Percentiles rank a stretch among this genome's conserved stretches.
Conservation (phyloP, 345 rosid genomes). For the Salix suchowensis region DNA sequence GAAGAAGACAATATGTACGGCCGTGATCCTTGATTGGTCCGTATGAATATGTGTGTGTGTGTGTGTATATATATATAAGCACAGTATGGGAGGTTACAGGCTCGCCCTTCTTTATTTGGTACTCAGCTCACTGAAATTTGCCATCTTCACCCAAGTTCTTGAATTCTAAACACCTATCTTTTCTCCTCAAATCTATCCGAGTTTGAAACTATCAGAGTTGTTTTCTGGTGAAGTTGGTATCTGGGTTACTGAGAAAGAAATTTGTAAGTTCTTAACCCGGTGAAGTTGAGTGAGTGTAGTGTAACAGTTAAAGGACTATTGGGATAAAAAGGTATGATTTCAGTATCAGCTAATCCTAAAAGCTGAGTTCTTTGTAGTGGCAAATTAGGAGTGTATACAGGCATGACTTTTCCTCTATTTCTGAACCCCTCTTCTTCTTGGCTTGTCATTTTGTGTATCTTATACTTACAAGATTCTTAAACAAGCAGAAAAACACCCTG, state of each 20-base stretch:
- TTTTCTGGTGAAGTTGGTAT: background rate
- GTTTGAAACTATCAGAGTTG: background rate
- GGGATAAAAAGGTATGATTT: background rate
- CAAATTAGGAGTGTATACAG: background rate
- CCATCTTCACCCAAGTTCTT: background rate
- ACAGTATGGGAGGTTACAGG: background rate
- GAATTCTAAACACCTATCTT: too few species aligned
- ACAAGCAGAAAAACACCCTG: background rate
- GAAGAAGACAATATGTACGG: background rate
- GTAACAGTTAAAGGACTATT: conserved; percentile 28
- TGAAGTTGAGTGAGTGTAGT: background rate
- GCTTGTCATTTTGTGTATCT: background rate
- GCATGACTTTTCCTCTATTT: background rate
- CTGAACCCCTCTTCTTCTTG: background rate
- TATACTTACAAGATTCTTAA: background rate
- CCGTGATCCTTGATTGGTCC: background rate
- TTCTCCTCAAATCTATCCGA: background rate
- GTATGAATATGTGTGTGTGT: too few species aligned
- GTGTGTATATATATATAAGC: too few species aligned
- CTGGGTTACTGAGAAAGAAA: background rate
- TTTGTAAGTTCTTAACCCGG: background rate
- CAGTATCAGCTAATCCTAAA: background rate
- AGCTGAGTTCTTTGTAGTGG: background rate
- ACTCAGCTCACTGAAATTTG: background rate
- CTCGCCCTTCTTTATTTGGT: background rate